Evolutionary conservation across 2,329 filamentous ascomycete species (phyloP).

Genomic region (Cephalotrichum gorgonifer): DNA sequence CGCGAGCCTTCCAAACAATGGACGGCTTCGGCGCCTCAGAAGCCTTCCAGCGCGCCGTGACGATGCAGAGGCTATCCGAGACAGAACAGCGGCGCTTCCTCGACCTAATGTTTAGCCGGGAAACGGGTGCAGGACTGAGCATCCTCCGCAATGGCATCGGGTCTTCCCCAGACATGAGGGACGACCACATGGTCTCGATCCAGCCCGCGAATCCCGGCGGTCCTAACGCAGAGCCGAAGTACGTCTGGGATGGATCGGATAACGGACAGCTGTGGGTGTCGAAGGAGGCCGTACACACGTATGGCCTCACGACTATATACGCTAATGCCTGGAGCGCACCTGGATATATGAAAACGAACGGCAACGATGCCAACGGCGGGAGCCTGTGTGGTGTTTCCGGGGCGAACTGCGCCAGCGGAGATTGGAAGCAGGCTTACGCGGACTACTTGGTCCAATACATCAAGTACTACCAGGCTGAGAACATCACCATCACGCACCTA

Average conservation of each 20-base stretch:
- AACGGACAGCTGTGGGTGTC: conserved; percentile 39
- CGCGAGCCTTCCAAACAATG: conserved; percentile 18
- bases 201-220: conserved; percentile 29
- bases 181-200: conserved; percentile 18
- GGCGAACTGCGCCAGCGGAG: conserved; percentile 25
- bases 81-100: conserved; percentile 23
- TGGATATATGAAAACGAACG: conserved; percentile 40
- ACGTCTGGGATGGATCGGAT: conserved; percentile 34
- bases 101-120: conserved; percentile 32
- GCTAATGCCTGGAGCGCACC: conserved; percentile 40
- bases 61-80: conserved; percentile 23
- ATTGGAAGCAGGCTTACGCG: conserved; percentile 38
- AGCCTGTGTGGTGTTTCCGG: conserved; percentile 32
- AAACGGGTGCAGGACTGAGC: conserved; percentile 34
- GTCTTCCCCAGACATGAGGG: conserved; percentile 16
- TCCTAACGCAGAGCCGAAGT: conserved; percentile 26
- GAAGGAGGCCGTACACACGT: conserved; percentile 27
- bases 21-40: conserved; percentile 39
- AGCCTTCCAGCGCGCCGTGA: conserved; percentile 32
- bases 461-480: conserved; percentile 21
- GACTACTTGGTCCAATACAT: conserved; percentile 36
- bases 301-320: conserved; percentile 31
- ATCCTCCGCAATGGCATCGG: conserved; percentile 40
- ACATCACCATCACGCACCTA: conserved; percentile 7
- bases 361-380: conserved; percentile 23